These are phyloP conservation scores for Angophora floribunda DNA, from an alignment of 345 rosid species.

Conservation along the genomic window DNA sequence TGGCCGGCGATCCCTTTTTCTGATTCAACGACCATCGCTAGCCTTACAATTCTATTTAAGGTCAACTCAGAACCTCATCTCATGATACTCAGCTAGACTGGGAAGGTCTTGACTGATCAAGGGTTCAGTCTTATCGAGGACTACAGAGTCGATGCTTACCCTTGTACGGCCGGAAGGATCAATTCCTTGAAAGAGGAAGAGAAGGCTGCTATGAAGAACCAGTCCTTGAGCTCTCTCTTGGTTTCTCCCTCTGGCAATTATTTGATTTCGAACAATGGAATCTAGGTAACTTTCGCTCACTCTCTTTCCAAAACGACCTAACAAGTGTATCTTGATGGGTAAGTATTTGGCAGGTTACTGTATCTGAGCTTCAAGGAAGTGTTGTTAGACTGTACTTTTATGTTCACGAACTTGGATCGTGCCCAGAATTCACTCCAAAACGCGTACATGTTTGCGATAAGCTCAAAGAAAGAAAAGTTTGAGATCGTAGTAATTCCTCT, in stretches of 20 bases:
- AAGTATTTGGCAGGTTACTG: conserved; percentile 24
- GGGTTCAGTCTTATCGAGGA: neutral
- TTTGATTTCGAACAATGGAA: conserved; percentile 16
- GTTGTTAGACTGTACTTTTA: conserved; percentile 53
- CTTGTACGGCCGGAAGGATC: neutral
- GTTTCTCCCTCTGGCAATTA: neutral
- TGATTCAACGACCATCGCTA: neutral
- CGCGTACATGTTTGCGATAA: conserved; percentile 37
- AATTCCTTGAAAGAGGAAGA: too few relatives aligned
- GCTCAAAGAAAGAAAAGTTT: conserved; percentile 43
- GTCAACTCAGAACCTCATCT: neutral
- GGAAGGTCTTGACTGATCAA: neutral
- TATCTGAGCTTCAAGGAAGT: conserved; percentile 63
- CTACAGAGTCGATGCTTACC: neutral
- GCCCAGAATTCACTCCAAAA: conserved; percentile 37
- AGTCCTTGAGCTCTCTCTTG: neutral
- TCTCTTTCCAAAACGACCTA: neutral
- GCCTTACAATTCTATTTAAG: neutral
- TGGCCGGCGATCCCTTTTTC: neutral
- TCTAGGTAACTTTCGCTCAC: conserved; percentile 1
- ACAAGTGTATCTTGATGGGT: neutral
- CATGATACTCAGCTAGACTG: neutral
- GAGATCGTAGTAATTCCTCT: conserved; percentile 58
- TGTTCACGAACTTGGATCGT: conserved; percentile 2
- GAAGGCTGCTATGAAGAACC: too few relatives aligned